Percentiles rank a stretch among this genome's conserved stretches.
These are phyloP conservation scores for Neonectria punicea DNA, from an alignment of 2,329 filamentous ascomycete genomes.

Conservation along the genomic window DNA sequence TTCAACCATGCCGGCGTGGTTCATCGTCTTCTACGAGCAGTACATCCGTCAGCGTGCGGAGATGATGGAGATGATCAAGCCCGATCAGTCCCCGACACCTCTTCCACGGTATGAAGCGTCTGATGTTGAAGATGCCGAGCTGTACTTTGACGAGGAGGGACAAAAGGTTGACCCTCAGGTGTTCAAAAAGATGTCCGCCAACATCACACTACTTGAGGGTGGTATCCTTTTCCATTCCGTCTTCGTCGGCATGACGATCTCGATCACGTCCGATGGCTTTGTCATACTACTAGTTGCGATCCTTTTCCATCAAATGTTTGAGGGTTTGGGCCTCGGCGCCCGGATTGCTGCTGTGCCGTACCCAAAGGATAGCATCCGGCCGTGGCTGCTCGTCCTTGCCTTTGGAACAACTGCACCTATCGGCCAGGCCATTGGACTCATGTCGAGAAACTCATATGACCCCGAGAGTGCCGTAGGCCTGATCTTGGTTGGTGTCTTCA, in stretches of 20 bases:
- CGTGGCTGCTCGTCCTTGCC: constrained; percentile 70
- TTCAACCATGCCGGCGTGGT: constrained; percentile 67
- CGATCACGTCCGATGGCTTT: constrained; percentile 75
- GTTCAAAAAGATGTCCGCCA: constrained; percentile 73
- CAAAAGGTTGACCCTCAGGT: constrained; percentile 56
- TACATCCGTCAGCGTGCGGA: constrained; percentile 70
- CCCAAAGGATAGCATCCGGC: constrained; percentile 63
- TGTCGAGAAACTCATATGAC: constrained; percentile 67
- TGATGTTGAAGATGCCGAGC: constrained; percentile 42
- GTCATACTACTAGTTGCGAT: constrained; percentile 75
- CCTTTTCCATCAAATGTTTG: constrained; percentile 77
- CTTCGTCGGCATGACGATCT: constrained; percentile 79
- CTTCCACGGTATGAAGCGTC: constrained; percentile 46
- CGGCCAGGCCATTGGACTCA: constrained; percentile 71
- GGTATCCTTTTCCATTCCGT: constrained; percentile 84
- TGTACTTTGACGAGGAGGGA: constrained; percentile 57
- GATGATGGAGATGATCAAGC: constrained; percentile 64
- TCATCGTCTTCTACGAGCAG: constrained; percentile 71
- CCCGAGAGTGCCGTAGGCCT: constrained; percentile 71
- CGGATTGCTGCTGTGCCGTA: constrained; percentile 76
- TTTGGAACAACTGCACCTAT: constrained; percentile 73
- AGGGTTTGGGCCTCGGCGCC: constrained; percentile 75
- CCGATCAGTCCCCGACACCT: constrained; percentile 23
- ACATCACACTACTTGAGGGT: constrained; percentile 79
- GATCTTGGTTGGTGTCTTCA: constrained; percentile 73